Evolutionary conservation across 164 flowering plant species (phyloP).

Genomic region (Umbellularia californica): DNA sequence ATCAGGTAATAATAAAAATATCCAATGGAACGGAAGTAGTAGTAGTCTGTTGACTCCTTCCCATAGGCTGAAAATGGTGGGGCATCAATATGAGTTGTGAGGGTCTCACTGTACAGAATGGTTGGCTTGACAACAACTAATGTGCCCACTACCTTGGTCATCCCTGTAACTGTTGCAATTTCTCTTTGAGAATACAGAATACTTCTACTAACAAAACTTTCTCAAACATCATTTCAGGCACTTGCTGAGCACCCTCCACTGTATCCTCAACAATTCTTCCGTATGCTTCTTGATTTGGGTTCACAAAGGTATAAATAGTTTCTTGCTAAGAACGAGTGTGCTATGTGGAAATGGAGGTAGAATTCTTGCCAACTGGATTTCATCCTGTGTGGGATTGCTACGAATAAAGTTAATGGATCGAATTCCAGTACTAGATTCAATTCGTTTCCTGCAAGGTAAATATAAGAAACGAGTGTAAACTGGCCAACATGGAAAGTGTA

Average conservation of each 20-base stretch:
- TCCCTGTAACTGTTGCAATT: background rate
- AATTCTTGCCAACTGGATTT: too few species aligned
- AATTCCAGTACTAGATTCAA: too few species aligned
- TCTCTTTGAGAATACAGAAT: background rate
- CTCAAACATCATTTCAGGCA: slow-evolving; percentile 44
- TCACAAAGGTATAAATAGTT: slow-evolving; percentile 30
- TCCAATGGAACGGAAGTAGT: background rate
- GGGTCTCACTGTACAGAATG: background rate
- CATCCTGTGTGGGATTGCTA: too few species aligned
- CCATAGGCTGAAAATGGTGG: background rate
- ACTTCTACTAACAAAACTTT: background rate
- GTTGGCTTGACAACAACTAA: background rate
- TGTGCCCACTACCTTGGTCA: background rate
- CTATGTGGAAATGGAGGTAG: too few species aligned
- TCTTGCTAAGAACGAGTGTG: too few species aligned
- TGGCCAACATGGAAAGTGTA: too few species aligned
- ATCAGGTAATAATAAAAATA: slow-evolving; percentile 55
- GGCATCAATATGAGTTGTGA: background rate
- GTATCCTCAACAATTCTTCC: slow-evolving; percentile 80
- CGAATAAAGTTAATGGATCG: too few species aligned
- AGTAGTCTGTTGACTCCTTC: background rate
- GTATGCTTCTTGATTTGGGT: slow-evolving; percentile 68
- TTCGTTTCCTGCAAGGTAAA: too few species aligned
- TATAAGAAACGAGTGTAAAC: too few species aligned
- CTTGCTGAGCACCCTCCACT: slow-evolving; percentile 76